These are phyloP conservation scores for Penicillium pulvis DNA, from an alignment of 495 filamentous ascomycete genomes.

Conservation along the genomic window DNA sequence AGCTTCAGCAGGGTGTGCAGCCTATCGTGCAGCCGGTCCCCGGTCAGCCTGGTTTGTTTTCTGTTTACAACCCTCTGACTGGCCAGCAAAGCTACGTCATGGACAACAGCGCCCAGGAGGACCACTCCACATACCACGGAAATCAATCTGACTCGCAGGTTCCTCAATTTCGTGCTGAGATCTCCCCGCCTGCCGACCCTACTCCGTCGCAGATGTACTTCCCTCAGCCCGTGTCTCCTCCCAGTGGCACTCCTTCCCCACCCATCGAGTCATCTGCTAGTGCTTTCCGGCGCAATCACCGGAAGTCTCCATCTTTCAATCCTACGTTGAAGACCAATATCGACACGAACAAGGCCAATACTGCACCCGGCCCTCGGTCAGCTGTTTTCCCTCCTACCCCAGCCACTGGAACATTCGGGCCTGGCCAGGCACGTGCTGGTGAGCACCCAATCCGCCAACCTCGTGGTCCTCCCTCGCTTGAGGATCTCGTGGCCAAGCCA, in stretches of 20 bases:
- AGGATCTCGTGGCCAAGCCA: constrained; percentile 87
- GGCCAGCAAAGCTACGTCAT: constrained; percentile 76
- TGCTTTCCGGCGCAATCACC: constrained; percentile 89
- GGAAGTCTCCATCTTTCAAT: constrained; percentile 82
- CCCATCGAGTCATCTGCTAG: constrained; percentile 68
- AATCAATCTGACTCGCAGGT: constrained; percentile 49
- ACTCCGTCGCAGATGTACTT: constrained; percentile 50
- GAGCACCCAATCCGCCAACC: constrained; percentile 95
- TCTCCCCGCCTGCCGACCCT: constrained; percentile 72
- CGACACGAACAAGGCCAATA: constrained; percentile 60
- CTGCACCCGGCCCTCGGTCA: constrained; percentile 68
- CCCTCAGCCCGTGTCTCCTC: constrained; percentile 59
- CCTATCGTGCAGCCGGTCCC: constrained; percentile 67
- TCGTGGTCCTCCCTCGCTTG: constrained; percentile 86
- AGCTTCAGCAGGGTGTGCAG: constrained; percentile 74
- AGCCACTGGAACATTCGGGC: constrained; percentile 84
- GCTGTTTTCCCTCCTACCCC: constrained; percentile 79
- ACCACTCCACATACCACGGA: constrained; percentile 30
- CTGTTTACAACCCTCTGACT: constrained; percentile 79
- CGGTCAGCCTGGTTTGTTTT: constrained; percentile 73
- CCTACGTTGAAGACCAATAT: constrained; percentile 60
- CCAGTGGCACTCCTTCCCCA: constrained; percentile 63
- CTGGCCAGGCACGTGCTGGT: constrained; percentile 87
- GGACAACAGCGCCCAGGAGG: constrained; percentile 53
- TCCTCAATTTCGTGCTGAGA: constrained; percentile 71